phyloP scores from a whole-genome alignment of 768 basidiomycete genomes.

The Pulveroboletus ravenelii region DNA sequence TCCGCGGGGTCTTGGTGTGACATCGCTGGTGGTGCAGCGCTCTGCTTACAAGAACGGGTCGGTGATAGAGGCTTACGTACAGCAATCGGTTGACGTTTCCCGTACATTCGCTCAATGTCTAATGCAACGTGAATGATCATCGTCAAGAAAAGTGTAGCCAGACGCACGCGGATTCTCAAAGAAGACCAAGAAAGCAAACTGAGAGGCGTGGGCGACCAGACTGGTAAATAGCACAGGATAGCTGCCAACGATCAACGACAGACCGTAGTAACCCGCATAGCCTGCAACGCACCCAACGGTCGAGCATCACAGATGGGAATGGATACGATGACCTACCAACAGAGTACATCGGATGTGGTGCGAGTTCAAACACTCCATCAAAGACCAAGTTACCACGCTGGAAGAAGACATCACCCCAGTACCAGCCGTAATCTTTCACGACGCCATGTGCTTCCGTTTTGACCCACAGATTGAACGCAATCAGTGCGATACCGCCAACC shows the following conservation, averaged over 20 bases:
- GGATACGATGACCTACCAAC: constrained; percentile 44
- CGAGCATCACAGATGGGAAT: background rate
- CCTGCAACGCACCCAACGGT: constrained; percentile 37
- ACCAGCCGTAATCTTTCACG: constrained; percentile 98
- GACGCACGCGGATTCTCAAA: constrained; percentile 96
- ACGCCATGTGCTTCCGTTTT: constrained; percentile 97
- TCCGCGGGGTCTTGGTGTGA: constrained; percentile 25
- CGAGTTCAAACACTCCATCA: constrained; percentile 95
- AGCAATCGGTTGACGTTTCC: constrained; percentile 85
- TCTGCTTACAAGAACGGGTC: constrained; percentile 14
- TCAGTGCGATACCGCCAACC: constrained; percentile 79
- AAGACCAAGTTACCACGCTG: constrained; percentile 92
- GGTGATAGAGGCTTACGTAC: constrained; percentile 64
- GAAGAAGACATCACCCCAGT: constrained; percentile 93
- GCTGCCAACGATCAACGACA: constrained; percentile 85
- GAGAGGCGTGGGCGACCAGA: constrained; percentile 90
- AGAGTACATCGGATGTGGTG: constrained; percentile 95
- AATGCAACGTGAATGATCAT: background rate
- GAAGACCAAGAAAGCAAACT: constrained; percentile 91
- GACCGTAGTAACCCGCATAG: constrained; percentile 97
- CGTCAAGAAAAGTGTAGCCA: background rate
- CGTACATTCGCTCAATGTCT: constrained; percentile 95
- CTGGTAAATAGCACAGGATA: constrained; percentile 90
- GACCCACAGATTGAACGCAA: constrained; percentile 96
- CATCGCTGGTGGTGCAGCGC: constrained; percentile 3